Conservation (phyloP, 1,284 basidiomycete species). For the Melampsora abietis-canadensis region DNA sequence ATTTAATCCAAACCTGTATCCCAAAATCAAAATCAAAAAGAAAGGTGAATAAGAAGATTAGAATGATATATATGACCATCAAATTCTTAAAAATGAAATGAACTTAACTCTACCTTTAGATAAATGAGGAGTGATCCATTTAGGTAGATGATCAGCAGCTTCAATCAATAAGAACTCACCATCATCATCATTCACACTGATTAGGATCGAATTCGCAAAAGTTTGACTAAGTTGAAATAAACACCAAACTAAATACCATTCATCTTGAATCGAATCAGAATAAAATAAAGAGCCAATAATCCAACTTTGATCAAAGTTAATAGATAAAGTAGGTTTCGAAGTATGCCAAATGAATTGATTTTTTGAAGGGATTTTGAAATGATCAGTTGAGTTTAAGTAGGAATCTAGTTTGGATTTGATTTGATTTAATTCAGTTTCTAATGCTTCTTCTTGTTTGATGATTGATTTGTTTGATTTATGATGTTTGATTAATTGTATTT, state of each 20-base stretch:
- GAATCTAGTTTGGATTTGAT: conserved; percentile 29
- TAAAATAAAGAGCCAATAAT: conserved; percentile 24
- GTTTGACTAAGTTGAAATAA: conserved; percentile 68
- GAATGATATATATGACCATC: conserved; percentile 14
- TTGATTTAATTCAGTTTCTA: not conserved
- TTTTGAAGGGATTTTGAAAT: conserved; percentile 7
- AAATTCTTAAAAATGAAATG: conserved; percentile 51
- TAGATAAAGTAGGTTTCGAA: conserved; percentile 9
- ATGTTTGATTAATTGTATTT: not conserved
- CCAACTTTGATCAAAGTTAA: not conserved
- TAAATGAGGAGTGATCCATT: conserved; percentile 86
- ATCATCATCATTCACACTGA: conserved; percentile 76
- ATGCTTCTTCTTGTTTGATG: not conserved
- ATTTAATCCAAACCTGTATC: conserved; percentile 80
- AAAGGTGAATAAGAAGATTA: not conserved
- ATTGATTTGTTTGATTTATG: conserved; percentile 23
- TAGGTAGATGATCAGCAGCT: conserved; percentile 81
- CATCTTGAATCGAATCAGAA: conserved; percentile 90
- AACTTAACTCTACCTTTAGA: conserved; percentile 79
- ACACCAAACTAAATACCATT: conserved; percentile 90
- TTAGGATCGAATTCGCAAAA: conserved; percentile 63
- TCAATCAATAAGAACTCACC: conserved; percentile 96
- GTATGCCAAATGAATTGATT: conserved; percentile 38
- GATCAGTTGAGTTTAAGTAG: conserved; percentile 2
- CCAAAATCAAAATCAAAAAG: not conserved